These are phyloP conservation scores for Westerdykella aurantiaca DNA, from an alignment of 2,329 filamentous ascomycete species.

Conservation along the genomic window DNA sequence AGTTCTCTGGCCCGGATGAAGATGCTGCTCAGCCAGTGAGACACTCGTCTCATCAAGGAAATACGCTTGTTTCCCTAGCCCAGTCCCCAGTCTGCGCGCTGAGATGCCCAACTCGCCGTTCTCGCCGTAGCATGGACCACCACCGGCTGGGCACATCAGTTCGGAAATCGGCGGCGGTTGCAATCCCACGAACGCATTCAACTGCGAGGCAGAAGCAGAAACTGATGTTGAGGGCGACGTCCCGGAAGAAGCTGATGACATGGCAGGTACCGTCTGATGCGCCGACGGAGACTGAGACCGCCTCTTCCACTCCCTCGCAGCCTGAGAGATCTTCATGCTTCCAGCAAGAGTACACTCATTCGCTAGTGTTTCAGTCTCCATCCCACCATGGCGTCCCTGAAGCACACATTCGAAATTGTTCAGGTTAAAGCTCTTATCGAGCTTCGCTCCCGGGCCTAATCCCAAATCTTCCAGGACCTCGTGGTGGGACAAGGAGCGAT, in stretches of 20 bases:
- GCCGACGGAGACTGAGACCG: conserved; percentile 11
- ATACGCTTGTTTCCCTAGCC: too few relatives aligned
- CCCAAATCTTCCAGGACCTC: conserved; percentile 34
- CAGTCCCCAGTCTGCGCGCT: too few relatives aligned
- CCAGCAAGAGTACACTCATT: conserved; percentile 27
- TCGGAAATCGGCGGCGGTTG: conserved; percentile 10
- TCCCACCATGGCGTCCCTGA: conserved; percentile 7
- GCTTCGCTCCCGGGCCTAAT: conserved; percentile 11
- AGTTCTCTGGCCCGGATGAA: too few relatives aligned
- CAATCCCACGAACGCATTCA: conserved; percentile 10
- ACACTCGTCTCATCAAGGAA: too few relatives aligned
- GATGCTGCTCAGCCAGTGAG: too few relatives aligned
- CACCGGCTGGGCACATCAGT: conserved; percentile 10
- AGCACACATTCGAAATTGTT: conserved; percentile 17
- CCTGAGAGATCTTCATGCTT: conserved; percentile 10
- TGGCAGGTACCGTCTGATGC: conserved; percentile 14
- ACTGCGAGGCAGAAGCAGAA: conserved; percentile 8
- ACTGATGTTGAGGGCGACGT: conserved; percentile 12
- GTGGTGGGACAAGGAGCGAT: conserved; percentile 8
- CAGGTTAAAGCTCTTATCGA: conserved; percentile 29
- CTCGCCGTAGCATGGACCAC: conserved; percentile 19
- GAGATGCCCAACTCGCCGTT: conserved; percentile 17
- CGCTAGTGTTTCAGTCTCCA: conserved; percentile 9
- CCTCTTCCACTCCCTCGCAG: conserved; percentile 7
- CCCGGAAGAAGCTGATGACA: conserved; percentile 10